phyloP scores from a whole-genome alignment of 148 eudicot species.

The Mesembryanthemum crystallinum region DNA sequence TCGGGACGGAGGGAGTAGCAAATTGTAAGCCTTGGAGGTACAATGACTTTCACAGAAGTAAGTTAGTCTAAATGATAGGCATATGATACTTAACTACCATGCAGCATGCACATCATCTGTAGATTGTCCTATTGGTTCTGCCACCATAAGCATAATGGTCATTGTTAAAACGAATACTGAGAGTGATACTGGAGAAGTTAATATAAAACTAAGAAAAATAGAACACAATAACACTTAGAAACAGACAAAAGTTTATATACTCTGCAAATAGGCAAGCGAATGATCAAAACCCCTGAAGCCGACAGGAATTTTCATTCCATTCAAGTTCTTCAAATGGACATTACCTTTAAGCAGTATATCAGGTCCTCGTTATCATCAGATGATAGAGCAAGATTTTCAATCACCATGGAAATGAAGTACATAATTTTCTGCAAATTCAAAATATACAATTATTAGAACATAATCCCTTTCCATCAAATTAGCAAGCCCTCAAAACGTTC shows the following conservation, averaged over 20 bases:
- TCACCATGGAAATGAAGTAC: slow-evolving; percentile 80
- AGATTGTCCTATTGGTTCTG: neutral
- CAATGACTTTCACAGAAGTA: neutral
- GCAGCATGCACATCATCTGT: neutral
- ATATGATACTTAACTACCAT: neutral
- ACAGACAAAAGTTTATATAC: neutral
- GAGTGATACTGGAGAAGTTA: neutral
- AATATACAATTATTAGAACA: neutral
- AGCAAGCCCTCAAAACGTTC: neutral
- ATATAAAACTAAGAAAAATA: neutral
- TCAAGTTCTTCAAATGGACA: neutral
- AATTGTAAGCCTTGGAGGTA: neutral
- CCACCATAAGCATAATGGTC: slow-evolving; percentile 1
- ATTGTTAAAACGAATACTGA: neutral
- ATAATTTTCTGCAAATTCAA: slow-evolving; percentile 73
- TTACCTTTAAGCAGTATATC: slow-evolving; percentile 88
- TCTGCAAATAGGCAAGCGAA: neutral
- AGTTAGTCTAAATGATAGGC: neutral
- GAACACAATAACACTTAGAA: no score
- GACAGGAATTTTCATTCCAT: neutral
- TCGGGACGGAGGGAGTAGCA: no score
- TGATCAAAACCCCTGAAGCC: neutral
- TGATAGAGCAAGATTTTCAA: slow-evolving; percentile 90
- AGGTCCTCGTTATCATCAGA: slow-evolving; percentile 87
- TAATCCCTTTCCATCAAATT: neutral